Evolutionary conservation across 2,329 filamentous ascomycete species (phyloP), one percentile per base, ranked within the genome.

Genomic region (Chaetomiaceae sp.): DNA sequence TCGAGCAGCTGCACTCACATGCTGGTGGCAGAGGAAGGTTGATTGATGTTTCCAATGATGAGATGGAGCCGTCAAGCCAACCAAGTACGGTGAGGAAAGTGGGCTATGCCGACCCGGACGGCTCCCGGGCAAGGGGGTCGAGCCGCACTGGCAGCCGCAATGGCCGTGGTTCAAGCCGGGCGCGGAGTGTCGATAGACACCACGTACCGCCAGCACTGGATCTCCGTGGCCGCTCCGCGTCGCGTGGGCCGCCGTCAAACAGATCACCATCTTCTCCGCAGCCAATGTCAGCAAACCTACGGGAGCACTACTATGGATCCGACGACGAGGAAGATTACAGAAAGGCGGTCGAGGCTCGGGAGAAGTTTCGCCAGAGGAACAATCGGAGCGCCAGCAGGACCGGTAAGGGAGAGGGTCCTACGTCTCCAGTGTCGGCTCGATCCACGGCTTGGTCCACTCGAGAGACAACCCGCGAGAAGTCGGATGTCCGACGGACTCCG

Each of bases 191-290:
- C 5, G 77, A 79, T 43, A 68, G 69, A 44, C 69, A 67, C 2
- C 71, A 45, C 11, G 46, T 70, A 2, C 69, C 69, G 4, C 68
- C 69, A 6, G 66, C 72, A 1, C 64, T 80, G 27, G 75, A 80
- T 8, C 54, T 63, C 21, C 80, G 87, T 45, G 86, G 85, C 2
- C 78, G 87, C 58, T 86, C 84, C 63, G 71, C 77, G 43, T 78
- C 77, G 14, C 78, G 84, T 14, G 76, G 81, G 16, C 78, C 75
- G 2, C 81, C 82, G n/a, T 65, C 71, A 2, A 71, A 79, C 40
- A 77, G 84, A 45, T 96, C 90, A 1, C 90, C 91, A 1, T 87
- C 87, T 0, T 92, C 89, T 1, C 90, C 91, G 1, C 72, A 90
- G 20, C 88, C 90, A 4, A 85, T 92, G 75, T 82, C 86, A 2